Percentiles rank a stretch among this genome's conserved stretches.
phyloP scores from a whole-genome alignment of 1,284 basidiomycete species.

The Malassezia japonica region DNA sequence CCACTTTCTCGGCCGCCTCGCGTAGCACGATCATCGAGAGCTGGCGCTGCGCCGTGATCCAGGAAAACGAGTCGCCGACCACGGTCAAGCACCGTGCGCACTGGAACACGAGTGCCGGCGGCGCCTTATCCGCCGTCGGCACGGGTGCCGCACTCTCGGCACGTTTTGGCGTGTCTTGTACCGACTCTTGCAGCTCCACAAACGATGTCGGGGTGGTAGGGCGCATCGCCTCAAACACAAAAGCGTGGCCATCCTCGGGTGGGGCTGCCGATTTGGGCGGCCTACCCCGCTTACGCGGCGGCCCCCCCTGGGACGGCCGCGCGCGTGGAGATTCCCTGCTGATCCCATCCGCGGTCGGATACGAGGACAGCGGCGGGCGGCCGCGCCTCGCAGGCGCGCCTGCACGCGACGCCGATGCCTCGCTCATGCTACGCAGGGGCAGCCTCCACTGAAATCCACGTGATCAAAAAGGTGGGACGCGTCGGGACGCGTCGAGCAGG shows the following conservation, averaged over 20 bases:
- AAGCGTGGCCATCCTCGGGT: background rate
- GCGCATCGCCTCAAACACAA: background rate
- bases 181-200: background rate
- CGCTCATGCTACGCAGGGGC: background rate
- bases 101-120: conserved; percentile 26
- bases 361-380: conserved; percentile 8
- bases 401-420: background rate
- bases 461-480: background rate
- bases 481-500: too few relatives aligned
- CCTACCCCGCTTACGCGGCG: conserved; percentile 8
- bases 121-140: background rate
- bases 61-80: conserved; percentile 25
- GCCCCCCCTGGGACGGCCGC: background rate
- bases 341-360: background rate
- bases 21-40: conserved; percentile 29
- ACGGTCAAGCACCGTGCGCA: conserved; percentile 23
- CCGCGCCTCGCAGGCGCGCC: conserved; percentile 7
- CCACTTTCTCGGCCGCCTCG: conserved; percentile 20
- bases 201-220: conserved; percentile 3
- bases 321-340: background rate
- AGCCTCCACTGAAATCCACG: background rate
- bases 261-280: conserved; percentile 4
- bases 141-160: background rate
- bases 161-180: background rate
- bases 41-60: conserved; percentile 22